Conservation (phyloP, 2,329 filamentous ascomycete genomes). For the Colletotrichum cuscutae region DNA sequence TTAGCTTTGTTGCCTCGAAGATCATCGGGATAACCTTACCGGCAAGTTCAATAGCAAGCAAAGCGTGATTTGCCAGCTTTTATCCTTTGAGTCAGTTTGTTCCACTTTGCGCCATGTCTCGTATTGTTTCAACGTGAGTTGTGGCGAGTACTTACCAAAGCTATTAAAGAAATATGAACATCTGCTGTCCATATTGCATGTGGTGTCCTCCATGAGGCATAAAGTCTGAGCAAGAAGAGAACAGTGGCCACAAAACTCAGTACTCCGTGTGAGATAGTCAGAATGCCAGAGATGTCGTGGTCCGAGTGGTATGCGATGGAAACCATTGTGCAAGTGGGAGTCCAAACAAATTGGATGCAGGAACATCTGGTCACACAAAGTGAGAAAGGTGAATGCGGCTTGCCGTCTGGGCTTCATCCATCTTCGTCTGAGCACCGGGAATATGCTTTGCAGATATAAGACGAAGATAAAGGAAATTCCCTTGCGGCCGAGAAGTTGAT, state of each 20-base stretch:
- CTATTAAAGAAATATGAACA: not conserved
- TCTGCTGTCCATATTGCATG: not conserved
- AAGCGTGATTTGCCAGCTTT: not conserved
- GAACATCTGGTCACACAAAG: not conserved
- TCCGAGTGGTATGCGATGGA: not conserved
- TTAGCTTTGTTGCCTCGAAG: not conserved
- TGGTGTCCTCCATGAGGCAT: not conserved
- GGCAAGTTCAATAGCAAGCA: not conserved
- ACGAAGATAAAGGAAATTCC: not conserved
- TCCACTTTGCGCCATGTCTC: not conserved
- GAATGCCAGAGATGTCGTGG: not conserved
- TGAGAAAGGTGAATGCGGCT: not conserved
- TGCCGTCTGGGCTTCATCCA: not conserved
- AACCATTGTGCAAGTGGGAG: not conserved
- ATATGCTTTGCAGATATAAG: not conserved
- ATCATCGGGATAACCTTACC: not conserved
- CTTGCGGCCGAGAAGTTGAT: not conserved
- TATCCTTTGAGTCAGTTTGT: not conserved
- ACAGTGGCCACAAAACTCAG: not conserved
- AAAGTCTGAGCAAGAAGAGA: not conserved
- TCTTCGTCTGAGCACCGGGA: not conserved
- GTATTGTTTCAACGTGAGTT: not conserved
- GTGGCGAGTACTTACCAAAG: not conserved
- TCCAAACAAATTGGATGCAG: not conserved
- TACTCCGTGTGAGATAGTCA: not conserved